phyloP scores from a whole-genome alignment of 2,329 filamentous ascomycete genomes.

The Epichloe scottii region DNA sequence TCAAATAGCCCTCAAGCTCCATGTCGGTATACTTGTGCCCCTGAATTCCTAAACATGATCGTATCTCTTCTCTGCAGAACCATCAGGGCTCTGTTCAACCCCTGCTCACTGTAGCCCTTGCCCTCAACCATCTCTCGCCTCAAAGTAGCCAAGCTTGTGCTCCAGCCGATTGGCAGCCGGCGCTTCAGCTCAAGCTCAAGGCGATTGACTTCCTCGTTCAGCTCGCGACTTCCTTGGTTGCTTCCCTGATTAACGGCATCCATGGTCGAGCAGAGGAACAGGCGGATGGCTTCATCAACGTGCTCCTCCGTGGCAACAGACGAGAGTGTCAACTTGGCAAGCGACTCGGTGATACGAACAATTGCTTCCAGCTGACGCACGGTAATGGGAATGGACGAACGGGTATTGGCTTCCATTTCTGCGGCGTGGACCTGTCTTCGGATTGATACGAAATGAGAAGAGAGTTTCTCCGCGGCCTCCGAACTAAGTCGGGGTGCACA shows the following conservation, averaged over 20 bases:
- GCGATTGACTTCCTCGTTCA: conserved; percentile 79
- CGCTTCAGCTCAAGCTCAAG: conserved; percentile 83
- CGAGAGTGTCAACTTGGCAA: conserved; percentile 81
- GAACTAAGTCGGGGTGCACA: conserved; percentile 84
- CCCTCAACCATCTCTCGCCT: conserved; percentile 85
- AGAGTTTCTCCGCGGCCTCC: conserved; percentile 89
- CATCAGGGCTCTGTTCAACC: conserved; percentile 71
- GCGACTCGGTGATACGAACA: conserved; percentile 88
- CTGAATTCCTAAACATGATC: conserved; percentile 67
- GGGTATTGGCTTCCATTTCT: conserved; percentile 78
- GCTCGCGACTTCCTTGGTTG: conserved; percentile 69
- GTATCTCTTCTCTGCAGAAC: conserved; percentile 81
- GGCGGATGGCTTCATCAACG: conserved; percentile 91
- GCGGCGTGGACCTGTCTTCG: conserved; percentile 84
- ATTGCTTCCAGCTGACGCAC: conserved; percentile 95
- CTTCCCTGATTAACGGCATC: conserved; percentile 89
- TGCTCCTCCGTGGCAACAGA: conserved; percentile 81
- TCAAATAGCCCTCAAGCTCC: conserved; percentile 38
- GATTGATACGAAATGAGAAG: conserved; percentile 94
- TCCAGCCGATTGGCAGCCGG: conserved; percentile 87
- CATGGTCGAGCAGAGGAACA: conserved; percentile 96
- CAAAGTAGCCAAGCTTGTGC: conserved; percentile 75
- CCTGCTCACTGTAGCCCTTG: conserved; percentile 79
- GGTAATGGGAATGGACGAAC: conserved; percentile 92
- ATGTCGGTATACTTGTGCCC: conserved; percentile 61